Evolutionary conservation across 192 early-diverging fungal genomes (phyloP).

Genomic region (Entrophospora sp.): DNA sequence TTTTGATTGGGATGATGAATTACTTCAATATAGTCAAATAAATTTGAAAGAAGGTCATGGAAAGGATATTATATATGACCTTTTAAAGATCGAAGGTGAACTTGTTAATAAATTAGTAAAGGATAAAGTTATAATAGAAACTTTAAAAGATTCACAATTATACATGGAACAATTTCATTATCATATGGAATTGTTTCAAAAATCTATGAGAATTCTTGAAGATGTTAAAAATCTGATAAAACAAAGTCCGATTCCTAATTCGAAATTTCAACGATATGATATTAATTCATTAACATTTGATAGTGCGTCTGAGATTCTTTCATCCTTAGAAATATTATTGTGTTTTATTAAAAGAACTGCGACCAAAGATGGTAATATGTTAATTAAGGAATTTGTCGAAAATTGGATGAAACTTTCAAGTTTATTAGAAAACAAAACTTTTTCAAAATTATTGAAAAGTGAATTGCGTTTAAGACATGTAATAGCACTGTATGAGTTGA

Average conservation of each 20-base stretch:
- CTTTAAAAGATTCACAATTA: not conserved
- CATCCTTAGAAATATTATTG: constrained; percentile 17
- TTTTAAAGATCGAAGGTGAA: constrained; percentile 17
- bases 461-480: constrained; percentile 10
- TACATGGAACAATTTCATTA: constrained; percentile 12
- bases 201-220: constrained; percentile 2
- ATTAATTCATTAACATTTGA: not conserved
- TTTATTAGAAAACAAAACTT: not conserved
- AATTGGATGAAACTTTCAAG: constrained; percentile 13
- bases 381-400: constrained; percentile 10
- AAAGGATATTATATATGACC: constrained; percentile 14
- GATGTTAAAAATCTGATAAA: constrained; percentile 13
- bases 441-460: not conserved
- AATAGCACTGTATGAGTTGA: constrained; percentile 14
- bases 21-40: constrained; percentile 11
- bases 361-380: not conserved
- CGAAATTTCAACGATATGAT: not conserved
- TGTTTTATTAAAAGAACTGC: constrained; percentile 22
- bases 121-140: constrained; percentile 16
- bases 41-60: constrained; percentile 11
- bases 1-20: constrained; percentile 6
- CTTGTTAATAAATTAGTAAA: constrained; percentile 4
- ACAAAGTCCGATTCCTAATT: not conserved
- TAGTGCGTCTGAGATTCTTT: not conserved
- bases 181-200: constrained; percentile 18